Conservation (phyloP, 495 filamentous ascomycete species). For the Bacidia rubella region DNA sequence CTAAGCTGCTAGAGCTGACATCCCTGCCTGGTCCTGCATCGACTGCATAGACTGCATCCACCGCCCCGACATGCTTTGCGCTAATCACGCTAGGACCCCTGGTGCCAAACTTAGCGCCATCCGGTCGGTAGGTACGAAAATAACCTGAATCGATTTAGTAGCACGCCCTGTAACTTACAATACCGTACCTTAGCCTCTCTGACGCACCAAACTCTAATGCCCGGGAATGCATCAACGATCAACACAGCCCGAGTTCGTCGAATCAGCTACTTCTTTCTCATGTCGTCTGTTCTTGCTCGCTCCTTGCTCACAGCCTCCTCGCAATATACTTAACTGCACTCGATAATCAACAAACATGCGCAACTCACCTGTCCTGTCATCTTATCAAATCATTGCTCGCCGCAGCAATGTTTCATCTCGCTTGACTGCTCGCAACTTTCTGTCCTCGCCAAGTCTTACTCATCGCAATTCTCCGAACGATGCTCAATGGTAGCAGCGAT, state of each 20-base stretch:
- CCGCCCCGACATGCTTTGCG: constrained; percentile 9
- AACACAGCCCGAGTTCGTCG: background rate
- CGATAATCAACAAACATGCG: background rate
- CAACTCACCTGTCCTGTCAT: background rate
- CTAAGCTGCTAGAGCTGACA: constrained; percentile 1
- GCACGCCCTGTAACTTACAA: background rate
- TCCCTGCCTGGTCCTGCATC: constrained; percentile 12
- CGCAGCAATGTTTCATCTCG: background rate
- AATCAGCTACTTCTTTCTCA: background rate
- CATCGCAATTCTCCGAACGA: background rate
- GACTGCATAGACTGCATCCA: constrained; percentile 14
- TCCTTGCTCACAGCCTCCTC: background rate
- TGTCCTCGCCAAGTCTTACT: background rate
- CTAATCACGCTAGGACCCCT: background rate
- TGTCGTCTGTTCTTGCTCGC: background rate
- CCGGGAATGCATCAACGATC: background rate
- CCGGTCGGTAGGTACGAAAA: background rate
- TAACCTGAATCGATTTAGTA: background rate
- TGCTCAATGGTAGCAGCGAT: background rate
- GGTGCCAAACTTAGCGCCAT: background rate
- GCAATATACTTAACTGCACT: background rate
- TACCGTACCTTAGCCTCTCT: background rate
- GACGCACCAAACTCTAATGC: background rate
- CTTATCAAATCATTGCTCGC: background rate
- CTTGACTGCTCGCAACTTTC: background rate